Conservation (phyloP, 2,329 filamentous ascomycete genomes). For the Alternaria brassicicola region DNA sequence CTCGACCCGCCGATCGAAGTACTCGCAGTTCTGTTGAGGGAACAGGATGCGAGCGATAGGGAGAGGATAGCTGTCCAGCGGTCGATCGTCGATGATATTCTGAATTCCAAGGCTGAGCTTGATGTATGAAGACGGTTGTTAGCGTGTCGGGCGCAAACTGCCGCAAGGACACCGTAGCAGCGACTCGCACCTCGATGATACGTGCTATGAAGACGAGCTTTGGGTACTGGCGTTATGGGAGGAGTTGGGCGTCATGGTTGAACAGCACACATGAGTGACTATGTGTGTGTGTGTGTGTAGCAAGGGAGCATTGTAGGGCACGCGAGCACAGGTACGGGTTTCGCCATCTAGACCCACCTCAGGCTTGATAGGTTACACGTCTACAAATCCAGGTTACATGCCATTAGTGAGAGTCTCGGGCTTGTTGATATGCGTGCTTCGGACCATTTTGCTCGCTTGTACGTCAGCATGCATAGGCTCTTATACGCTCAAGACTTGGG, state of each 20-base stretch:
- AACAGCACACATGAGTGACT: neutral
- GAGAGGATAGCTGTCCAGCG: slow-evolving; percentile 63
- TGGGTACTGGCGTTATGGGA: neutral
- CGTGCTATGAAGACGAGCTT: neutral
- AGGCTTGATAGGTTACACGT: neutral
- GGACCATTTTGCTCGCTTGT: neutral
- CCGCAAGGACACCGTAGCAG: neutral
- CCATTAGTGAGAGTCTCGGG: neutral
- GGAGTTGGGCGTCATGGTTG: slow-evolving; percentile 1
- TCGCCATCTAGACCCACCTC: neutral
- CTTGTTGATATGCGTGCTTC: neutral
- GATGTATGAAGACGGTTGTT: slow-evolving; percentile 33
- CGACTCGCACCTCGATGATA: neutral
- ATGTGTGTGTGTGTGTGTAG: neutral
- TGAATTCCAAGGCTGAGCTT: slow-evolving; percentile 55
- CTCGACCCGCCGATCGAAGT: slow-evolving; percentile 91
- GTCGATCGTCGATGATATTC: slow-evolving; percentile 75
- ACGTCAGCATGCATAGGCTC: slow-evolving; percentile 24
- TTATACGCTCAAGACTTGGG: slow-evolving; percentile 1
- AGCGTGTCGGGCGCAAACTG: neutral
- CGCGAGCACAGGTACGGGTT: slow-evolving; percentile 6
- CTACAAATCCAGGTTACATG: neutral
- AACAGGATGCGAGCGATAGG: slow-evolving; percentile 59
- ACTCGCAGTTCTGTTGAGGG: slow-evolving; percentile 78
- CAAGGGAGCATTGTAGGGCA: neutral